A percentile compares a stretch with the other conserved stretches of the same genome.
phyloP scores from a whole-genome alignment of 164 flowering plant species.

The Aristolochia fimbriata region DNA sequence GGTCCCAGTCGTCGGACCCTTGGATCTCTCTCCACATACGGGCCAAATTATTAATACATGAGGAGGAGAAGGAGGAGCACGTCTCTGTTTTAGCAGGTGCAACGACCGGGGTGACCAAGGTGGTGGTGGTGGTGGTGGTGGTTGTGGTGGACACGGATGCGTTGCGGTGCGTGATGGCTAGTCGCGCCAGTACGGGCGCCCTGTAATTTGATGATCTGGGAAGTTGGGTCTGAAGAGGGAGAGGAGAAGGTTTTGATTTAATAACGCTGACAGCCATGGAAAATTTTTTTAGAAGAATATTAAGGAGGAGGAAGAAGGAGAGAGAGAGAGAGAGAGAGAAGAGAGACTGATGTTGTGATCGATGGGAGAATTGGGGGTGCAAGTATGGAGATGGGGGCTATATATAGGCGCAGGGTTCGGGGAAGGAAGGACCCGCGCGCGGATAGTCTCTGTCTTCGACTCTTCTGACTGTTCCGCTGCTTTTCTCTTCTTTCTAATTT shows the following conservation, averaged over 20 bases:
- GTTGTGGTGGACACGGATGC: not conserved
- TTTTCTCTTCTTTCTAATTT: not conserved
- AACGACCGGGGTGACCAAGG: slow-evolving; percentile 6
- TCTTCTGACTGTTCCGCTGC: no score
- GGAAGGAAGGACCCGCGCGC: not conserved
- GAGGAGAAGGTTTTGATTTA: not conserved
- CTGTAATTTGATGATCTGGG: not conserved
- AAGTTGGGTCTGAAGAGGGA: not conserved
- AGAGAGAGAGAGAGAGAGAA: not conserved
- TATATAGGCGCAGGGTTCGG: not conserved
- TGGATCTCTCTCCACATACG: slow-evolving; percentile 59
- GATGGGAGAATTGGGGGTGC: no score
- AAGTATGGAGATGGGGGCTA: not conserved
- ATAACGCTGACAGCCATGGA: not conserved
- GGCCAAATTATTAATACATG: no score
- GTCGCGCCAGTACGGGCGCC: not conserved
- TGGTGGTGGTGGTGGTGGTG: not conserved
- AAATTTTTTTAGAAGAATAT: not conserved
- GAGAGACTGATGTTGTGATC: no score
- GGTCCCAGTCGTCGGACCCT: slow-evolving; percentile 62
- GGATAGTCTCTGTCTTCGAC: not conserved
- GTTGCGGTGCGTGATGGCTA: not conserved
- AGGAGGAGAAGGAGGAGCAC: not conserved
- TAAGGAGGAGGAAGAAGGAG: not conserved
- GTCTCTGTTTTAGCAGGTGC: not conserved